phyloP scores from a whole-genome alignment of 257 asterid genomes.

The Lantana camara region DNA sequence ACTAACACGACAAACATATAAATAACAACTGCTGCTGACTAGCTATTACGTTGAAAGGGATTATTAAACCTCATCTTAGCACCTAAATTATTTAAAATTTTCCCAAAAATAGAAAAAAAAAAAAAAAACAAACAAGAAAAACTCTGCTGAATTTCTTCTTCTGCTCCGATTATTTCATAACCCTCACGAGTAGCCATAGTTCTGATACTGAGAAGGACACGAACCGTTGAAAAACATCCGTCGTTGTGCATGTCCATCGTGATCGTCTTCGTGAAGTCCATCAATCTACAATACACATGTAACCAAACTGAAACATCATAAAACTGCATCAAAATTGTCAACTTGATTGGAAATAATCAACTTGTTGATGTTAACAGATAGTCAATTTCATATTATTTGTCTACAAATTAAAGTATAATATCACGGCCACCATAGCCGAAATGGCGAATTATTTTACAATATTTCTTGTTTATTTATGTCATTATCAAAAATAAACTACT shows the following conservation, averaged over 20 bases:
- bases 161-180: background rate
- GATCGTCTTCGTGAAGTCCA: conserved; percentile 56
- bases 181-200: conserved; percentile 38
- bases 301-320: background rate
- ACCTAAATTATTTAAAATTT: conserved; percentile 34
- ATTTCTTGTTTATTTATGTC: background rate
- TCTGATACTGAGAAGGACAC: conserved; percentile 40
- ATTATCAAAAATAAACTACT: conserved; percentile 9
- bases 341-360: background rate
- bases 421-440: conserved; percentile 25
- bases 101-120: background rate
- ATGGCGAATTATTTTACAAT: background rate
- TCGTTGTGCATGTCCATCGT: conserved; percentile 37
- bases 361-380: background rate
- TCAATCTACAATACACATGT: conserved; percentile 45
- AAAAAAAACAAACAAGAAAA: background rate
- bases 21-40: conserved; percentile 14
- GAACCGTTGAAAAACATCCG: conserved; percentile 45
- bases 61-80: conserved; percentile 22
- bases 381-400: background rate
- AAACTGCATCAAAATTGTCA: background rate
- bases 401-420: background rate
- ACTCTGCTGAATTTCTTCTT: conserved; percentile 14
- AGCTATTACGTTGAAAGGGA: conserved; percentile 21
- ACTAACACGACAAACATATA: background rate